phyloP scores from a whole-genome alignment of 2,329 filamentous ascomycete genomes.

The Colletotrichum sp. region DNA sequence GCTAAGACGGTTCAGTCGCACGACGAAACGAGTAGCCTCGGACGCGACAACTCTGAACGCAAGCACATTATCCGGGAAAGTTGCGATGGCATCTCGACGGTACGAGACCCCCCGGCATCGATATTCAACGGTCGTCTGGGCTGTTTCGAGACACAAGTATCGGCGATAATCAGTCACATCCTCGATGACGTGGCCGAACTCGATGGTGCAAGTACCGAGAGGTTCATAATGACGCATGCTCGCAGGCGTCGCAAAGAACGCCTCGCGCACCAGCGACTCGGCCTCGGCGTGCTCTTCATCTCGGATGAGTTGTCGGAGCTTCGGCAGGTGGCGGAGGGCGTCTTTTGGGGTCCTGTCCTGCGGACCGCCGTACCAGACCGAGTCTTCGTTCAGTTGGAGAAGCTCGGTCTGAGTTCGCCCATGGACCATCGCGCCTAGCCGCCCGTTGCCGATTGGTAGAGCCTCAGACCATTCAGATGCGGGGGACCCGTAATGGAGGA shows the following conservation, averaged over 20 bases:
- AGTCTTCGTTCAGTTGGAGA: constrained; percentile 51
- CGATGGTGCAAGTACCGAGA: constrained; percentile 39
- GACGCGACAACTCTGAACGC: constrained; percentile 24
- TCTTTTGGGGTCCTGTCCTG: constrained; percentile 42
- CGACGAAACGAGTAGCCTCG: constrained; percentile 20
- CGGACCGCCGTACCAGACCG: constrained; percentile 46
- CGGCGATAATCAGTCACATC: constrained; percentile 20
- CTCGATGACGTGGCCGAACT: constrained; percentile 38
- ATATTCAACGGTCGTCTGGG: constrained; percentile 14
- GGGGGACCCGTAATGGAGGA: constrained; percentile 32
- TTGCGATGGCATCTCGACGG: constrained; percentile 27
- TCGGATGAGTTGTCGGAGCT: constrained; percentile 40
- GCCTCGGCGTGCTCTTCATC: constrained; percentile 29
- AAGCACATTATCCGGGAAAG: constrained; percentile 27
- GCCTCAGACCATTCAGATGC: constrained; percentile 33
- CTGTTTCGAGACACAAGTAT: constrained; percentile 18
- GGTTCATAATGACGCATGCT: constrained; percentile 54
- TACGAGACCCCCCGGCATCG: constrained; percentile 20
- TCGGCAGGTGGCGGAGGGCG: constrained; percentile 35
- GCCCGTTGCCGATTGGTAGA: constrained; percentile 50
- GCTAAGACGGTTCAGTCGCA: constrained; percentile 41
- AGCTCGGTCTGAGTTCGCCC: constrained; percentile 38
- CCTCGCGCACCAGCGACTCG: constrained; percentile 24
- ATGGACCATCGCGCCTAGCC: constrained; percentile 42
- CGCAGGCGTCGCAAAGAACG: constrained; percentile 50